Base-by-base conservation (phyloP, 345 rosid genomes). In the Euphorbia tirucalli region DNA sequence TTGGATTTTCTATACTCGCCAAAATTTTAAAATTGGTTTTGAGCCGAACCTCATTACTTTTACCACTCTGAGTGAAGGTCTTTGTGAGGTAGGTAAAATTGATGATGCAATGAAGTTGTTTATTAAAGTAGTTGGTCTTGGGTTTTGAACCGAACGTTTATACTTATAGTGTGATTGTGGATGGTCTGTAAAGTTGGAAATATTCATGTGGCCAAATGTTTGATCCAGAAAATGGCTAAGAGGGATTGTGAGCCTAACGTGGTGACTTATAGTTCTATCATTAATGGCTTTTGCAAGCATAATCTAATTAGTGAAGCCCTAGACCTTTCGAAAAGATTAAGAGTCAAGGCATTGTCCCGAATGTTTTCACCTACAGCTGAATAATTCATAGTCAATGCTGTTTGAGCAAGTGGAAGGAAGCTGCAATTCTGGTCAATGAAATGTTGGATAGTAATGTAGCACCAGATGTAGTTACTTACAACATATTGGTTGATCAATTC, bases 401-500 rank as follows among this genome's bases (percentile, higher is more conserved):
- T 28, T 68, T 28, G 14, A 44, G 71, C 61, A 7, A 54, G 21
- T 52, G 60, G 61, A 68, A 68, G 14, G 48, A 27, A 68, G 71
- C 48, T 54, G 1, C 49, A 3, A 21, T 18, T 22, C 24, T 52
- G 61, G 21, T 69, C 21, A 57, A 37, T 55, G 64, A 57, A 25
- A 69, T 69, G 48, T 11, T 37, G 11, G 19, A 19, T 7, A 27
- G 35, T 18, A 37, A 35, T 16, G 58, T 30, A 5, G 61, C 32
- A 31, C 65, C 65, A 3, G 6, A 28, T 27, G 39, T 61, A 11
- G 65, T 31, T 28, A 61, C 65, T 32, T 61, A 27, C 41, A 61
- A 35, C 7, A 35, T 35, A 35, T 35, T 35, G 39, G 7, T 35
- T 7, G 39, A 35, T 35, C 39, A 35, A 7, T 7, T 35, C 7